Base-by-base conservation (phyloP, 208 protist genomes). In the Vickermania spadyakhi region DNA sequence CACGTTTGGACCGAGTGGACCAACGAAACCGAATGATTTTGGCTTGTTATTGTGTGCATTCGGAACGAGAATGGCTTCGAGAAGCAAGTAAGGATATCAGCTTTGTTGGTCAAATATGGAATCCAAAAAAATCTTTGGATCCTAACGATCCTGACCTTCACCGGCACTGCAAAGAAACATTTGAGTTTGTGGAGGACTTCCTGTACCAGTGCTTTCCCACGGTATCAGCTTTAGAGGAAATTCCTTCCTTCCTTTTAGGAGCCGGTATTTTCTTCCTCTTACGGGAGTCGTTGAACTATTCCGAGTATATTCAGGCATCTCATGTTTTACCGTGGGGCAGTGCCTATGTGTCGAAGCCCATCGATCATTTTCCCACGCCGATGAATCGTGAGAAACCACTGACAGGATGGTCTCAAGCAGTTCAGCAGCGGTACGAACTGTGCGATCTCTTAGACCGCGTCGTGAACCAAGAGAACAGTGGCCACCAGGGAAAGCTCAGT, bases 131-230 rank as follows among this genome's bases (percentile, higher is more conserved):
- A 3, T 80, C 66, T 51, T 70, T 91, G 45, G 77, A 89, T 62
- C 66, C 69, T 25, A 83, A 91, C 59, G 88, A 94, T 64, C 77
- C 77, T 13, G 79, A 82, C 56, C 75, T 91, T 60, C 76, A 88
- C 25, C 68, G 75, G 29, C 80, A 92, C 56, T 84, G 79, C 60
- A 65, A 68, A 5, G 80, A 92, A 57, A 91, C 79, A 58, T 95
- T 86, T 64, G 77, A 84, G n/a, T 93, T 93, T 63, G 85, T 93
- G 0, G 80, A 93, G 61, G 79, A 91, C 60, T 95, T 95, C 52
- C 69, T 95, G 13, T 89, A 81, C 42, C 89, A 95, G 69, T 95
- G 89, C 73, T 95, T 95, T 70, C 85, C 89, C 2, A 89, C 73
- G 28, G 62, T 87, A 21, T 61, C 73, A 50, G 65, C 58, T 25